Evolutionary conservation across 2,329 filamentous ascomycete species (phyloP), one percentile per base, ranked within the genome.

Genomic region (Exophiala bonariae): DNA sequence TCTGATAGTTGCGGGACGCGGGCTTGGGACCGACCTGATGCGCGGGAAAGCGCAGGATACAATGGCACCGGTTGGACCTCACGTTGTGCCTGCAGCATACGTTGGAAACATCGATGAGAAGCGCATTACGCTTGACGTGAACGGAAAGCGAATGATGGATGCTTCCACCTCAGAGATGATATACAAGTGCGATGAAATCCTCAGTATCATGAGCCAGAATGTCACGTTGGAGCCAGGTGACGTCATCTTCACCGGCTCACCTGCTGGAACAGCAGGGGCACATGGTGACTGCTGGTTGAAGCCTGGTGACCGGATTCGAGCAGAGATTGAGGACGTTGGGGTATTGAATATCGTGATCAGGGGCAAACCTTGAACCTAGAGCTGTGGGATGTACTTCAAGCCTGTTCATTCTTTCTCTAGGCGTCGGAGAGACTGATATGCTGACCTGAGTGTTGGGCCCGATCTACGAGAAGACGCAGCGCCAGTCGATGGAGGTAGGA

Each of bases 71-170:
- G 35, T 30, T 18, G 41, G 41, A 8, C 41, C 41, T 6, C 26
- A 14, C 14, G 18, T 44, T 7, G 18, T 44, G 9, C 41, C 41
- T 2, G 41, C 41, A 6, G 17, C 35, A 17, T 44, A 36, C 41
- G 28, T 44, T 18, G 31, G 31, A 3, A 32, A 44, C 13, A 33
- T 44, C 32, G 26, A 30, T 7, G 28, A 36, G 18, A 18, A 36
- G 7, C 35, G 28, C 10, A 30, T 44, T 32, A 44, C 41, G 11
- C 41, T 44, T 18, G 31, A 44, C 17, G 41, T 44, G 3, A 44
- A 44, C 26, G 41, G 41, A 14, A 44, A 44, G 20, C 41, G 36
- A 19, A 44, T 44, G 41, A 44, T 44, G 41, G 36, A 44, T 20
- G 35, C 41, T 10, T 36, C 32, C 8, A 44, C 41, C 3, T 36